Percentiles rank a stretch among this genome's conserved stretches.
phyloP scores from a whole-genome alignment of 495 filamentous ascomycete genomes.

The Annulohypoxylon moriforme region DNA sequence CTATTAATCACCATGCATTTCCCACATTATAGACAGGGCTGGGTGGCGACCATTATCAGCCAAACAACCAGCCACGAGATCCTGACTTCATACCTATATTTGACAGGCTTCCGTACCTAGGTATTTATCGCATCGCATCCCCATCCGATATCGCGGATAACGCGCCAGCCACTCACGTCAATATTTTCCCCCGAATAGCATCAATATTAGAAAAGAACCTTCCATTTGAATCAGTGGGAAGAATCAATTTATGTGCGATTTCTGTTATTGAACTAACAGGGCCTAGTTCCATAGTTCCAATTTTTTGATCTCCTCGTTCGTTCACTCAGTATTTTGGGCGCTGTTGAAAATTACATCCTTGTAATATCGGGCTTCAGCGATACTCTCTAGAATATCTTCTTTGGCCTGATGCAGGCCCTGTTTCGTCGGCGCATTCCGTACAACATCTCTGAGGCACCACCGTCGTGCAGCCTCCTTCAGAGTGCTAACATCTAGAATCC shows the following conservation, averaged over 20 bases:
- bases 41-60: slow-evolving; percentile 14
- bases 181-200: not conserved
- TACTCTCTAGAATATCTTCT: slow-evolving; percentile 94
- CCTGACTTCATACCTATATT: slow-evolving; percentile 13
- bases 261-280: slow-evolving; percentile 1
- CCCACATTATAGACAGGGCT: slow-evolving; percentile 10
- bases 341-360: slow-evolving; percentile 67
- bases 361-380: slow-evolving; percentile 89
- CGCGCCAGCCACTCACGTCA: slow-evolving; percentile 24
- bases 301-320: not conserved
- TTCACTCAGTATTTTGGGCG: too few relatives aligned
- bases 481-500: slow-evolving; percentile 90
- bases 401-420: slow-evolving; percentile 81
- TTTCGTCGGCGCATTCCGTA: slow-evolving; percentile 74
- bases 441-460: slow-evolving; percentile 75
- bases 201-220: not conserved
- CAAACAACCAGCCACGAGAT: slow-evolving; percentile 34
- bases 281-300: not conserved
- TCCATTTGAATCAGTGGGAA: not conserved
- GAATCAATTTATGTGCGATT: not conserved
- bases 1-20: slow-evolving; percentile 16
- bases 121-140: slow-evolving; percentile 2
- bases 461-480: slow-evolving; percentile 88
- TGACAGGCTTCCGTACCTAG: slow-evolving; percentile 5
- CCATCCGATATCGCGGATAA: slow-evolving; percentile 30